Percentiles rank a stretch among this genome's conserved stretches.
Conservation (phyloP, 208 protist species). For the Naegleria fowleri region DNA sequence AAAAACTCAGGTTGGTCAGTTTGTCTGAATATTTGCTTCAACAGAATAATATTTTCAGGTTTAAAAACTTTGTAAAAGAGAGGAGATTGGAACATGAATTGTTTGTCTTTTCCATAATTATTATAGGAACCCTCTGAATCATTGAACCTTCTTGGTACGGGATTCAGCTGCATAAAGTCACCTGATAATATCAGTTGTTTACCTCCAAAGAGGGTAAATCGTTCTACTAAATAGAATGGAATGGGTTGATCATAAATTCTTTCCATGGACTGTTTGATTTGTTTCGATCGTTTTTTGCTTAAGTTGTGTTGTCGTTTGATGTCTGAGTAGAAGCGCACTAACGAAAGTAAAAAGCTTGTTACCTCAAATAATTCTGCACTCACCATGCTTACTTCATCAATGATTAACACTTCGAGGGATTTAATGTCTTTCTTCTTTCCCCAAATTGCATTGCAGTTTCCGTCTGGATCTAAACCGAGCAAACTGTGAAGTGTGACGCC, state of each 20-base stretch:
- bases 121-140: background rate
- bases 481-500: slow-evolving; percentile 31
- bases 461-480: background rate
- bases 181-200: slow-evolving; percentile 50
- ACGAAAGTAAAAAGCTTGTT: slow-evolving; percentile 37
- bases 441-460: background rate
- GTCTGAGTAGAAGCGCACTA: background rate
- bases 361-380: slow-evolving; percentile 38
- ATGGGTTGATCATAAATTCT: background rate
- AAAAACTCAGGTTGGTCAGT: background rate
- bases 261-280: background rate
- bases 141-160: slow-evolving; percentile 30
- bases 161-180: slow-evolving; percentile 54
- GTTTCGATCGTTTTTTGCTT: background rate
- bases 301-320: background rate
- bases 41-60: background rate
- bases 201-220: slow-evolving; percentile 49
- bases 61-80: background rate
- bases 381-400: slow-evolving; percentile 54
- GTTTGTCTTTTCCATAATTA: background rate
- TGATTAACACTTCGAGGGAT: slow-evolving; percentile 35
- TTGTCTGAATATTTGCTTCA: slow-evolving; percentile 8
- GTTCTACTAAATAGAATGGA: background rate
- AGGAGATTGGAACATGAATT: background rate
- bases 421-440: background rate